Base-by-base conservation (phyloP, 345 rosid species). In the Syzygium aqueum region DNA sequence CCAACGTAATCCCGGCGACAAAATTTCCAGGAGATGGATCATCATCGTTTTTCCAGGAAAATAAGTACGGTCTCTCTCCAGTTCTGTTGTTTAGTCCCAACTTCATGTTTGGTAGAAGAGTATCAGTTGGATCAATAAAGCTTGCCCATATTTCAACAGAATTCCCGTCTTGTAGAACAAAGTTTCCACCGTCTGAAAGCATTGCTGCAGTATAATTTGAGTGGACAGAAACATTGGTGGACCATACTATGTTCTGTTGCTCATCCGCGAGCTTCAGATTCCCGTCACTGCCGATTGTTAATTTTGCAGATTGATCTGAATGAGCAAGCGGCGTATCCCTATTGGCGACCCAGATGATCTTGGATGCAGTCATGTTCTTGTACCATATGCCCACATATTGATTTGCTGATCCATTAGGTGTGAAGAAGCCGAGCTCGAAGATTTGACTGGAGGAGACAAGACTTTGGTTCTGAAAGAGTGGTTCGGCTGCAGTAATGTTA, bases 41-140 rank as follows among this genome's bases (percentile, higher is more conserved):
- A 1, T 84, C 77, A 3, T 28, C 9, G 21, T 63, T 88, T 27
- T 50, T 88, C 93, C 93, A 91, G 7, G 91, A 89, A 28, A 52
- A 85, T 22, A 92, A 49, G 63, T 83, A 87, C 82, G 87, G 49
- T 19, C 89, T 78, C 13, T 86, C 21, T 27, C 88, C 84, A 8
- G 87, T 86, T n/a, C 28, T 67, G 84, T 51, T 43, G 84, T 90
- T 88, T 87, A 89, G 85, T 9, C 93, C 93, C 1, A 92, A 16
- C 83, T 90, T 88, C 93, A 92, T 92, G n/a, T 53, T 91, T 8
- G 91, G 89, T 11, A 92, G 85, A 49, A 90, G 33, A 19, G 92
- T 92, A 82, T 92, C 93, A 11, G 90, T 87, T 15, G 92, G 93
- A 67, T 87, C 21, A 80, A 91, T 91, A 57, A 92, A 91, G 56